phyloP scores from a whole-genome alignment of 1,139 yeast genomes.

The Sugiyamaella grinbergsii region DNA sequence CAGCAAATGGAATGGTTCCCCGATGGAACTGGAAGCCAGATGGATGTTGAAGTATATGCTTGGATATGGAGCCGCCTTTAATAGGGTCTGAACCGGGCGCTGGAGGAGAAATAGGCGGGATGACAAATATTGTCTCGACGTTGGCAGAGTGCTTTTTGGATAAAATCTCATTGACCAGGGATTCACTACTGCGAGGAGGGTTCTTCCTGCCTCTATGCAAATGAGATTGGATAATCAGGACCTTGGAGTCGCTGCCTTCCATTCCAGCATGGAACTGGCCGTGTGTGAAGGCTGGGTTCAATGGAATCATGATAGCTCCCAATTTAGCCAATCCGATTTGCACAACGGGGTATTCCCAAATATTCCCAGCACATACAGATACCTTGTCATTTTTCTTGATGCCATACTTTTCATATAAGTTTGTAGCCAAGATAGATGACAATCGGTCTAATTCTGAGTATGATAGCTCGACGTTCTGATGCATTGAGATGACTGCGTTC shows the following conservation, averaged over 20 bases:
- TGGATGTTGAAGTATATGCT: conserved; percentile 18
- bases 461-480: conserved; percentile 33
- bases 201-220: conserved; percentile 24
- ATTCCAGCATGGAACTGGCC: conserved; percentile 38
- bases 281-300: conserved; percentile 42
- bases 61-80: conserved; percentile 1
- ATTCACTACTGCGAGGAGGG: conserved; percentile 25
- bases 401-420: conserved; percentile 30
- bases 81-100: conserved; percentile 14
- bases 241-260: conserved; percentile 33
- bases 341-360: conserved; percentile 40
- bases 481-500: conserved; percentile 37
- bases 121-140: conserved; percentile 18
- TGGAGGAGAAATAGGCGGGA: conserved; percentile 20
- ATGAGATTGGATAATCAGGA: conserved; percentile 34
- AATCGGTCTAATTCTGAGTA: conserved; percentile 34
- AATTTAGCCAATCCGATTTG: conserved; percentile 40
- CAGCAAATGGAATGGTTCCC: conserved; percentile 17
- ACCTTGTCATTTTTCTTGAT: conserved; percentile 38
- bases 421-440: conserved; percentile 32
- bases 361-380: conserved; percentile 40
- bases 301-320: conserved; percentile 41
- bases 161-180: conserved; percentile 20
- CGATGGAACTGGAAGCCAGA: conserved; percentile 21
- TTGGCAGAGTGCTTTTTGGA: conserved; percentile 13